These are phyloP conservation scores for Trichosporon coremiiforme DNA, from an alignment of 1,284 basidiomycete species.

Conservation along the genomic window DNA sequence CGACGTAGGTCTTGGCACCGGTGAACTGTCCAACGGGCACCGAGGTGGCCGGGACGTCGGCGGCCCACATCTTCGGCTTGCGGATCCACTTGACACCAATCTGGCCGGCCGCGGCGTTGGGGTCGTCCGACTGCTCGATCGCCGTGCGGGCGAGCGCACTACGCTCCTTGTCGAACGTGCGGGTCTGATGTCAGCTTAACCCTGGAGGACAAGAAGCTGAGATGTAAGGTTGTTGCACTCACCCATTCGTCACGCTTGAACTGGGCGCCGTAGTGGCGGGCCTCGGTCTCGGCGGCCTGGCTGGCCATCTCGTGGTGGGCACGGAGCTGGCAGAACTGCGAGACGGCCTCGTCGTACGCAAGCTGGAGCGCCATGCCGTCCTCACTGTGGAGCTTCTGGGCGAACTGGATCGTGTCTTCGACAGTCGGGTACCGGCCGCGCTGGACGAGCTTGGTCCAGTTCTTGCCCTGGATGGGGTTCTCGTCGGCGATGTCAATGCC, in stretches of 20 bases:
- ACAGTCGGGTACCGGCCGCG: conserved; percentile 77
- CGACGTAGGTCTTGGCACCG: conserved; percentile 44
- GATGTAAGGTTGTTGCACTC: conserved; percentile 27
- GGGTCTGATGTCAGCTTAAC: conserved; percentile 35
- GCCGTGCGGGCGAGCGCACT: background rate
- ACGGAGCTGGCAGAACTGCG: conserved; percentile 82
- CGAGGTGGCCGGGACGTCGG: conserved; percentile 31
- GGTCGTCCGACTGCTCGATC: conserved; percentile 1
- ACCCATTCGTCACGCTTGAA: conserved; percentile 51
- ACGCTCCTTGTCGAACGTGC: conserved; percentile 41
- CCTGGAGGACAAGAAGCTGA: background rate
- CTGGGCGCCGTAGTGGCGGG: conserved; percentile 69
- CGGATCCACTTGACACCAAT: conserved; percentile 29
- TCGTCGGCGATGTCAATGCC: conserved; percentile 57
- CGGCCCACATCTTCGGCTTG: conserved; percentile 43
- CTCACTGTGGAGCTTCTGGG: conserved; percentile 72
- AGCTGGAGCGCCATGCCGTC: conserved; percentile 70
- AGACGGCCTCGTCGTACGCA: conserved; percentile 78
- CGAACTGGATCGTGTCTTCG: conserved; percentile 83
- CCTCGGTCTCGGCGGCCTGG: conserved; percentile 76
- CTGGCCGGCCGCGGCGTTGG: background rate
- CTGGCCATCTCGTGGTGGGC: conserved; percentile 79
- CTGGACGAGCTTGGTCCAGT: conserved; percentile 77
- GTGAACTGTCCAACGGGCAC: conserved; percentile 39
- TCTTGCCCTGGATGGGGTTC: conserved; percentile 63